Evolutionary conservation across 2,329 filamentous ascomycete genomes (phyloP).

Genomic region (Alternaria triticimaculans): DNA sequence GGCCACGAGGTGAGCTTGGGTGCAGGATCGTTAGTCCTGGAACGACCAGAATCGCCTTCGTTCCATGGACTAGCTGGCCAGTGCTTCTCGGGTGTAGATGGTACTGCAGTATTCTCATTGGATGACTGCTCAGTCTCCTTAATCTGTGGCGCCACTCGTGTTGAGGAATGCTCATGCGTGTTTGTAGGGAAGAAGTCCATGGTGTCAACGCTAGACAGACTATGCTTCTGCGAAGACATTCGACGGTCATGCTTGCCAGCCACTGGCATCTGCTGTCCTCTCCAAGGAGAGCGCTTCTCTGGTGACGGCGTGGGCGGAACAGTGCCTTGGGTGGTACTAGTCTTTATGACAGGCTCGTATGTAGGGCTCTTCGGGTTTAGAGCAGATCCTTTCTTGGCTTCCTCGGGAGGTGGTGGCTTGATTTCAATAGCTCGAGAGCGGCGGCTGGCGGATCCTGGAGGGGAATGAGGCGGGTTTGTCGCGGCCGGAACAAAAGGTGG

Average conservation of each 20-base stretch:
- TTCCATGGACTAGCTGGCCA: constrained; percentile 48
- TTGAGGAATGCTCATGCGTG: constrained; percentile 50
- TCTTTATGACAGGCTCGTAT: constrained; percentile 43
- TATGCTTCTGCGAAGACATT: constrained; percentile 41
- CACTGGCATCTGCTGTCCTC: constrained; percentile 23
- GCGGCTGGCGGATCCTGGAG: constrained; percentile 43
- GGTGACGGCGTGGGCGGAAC: constrained; percentile 44
- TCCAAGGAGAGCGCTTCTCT: constrained; percentile 38
- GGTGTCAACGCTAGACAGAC: constrained; percentile 50
- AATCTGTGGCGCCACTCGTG: constrained; percentile 35
- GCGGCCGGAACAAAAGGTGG: constrained; percentile 28
- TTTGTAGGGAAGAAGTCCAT: constrained; percentile 52
- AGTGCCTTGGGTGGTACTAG: constrained; percentile 14
- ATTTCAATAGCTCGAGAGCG: constrained; percentile 51
- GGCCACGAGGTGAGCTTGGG: constrained; percentile 41
- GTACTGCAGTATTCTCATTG: constrained; percentile 25
- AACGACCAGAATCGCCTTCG: constrained; percentile 28
- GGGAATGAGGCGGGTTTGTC: constrained; percentile 30
- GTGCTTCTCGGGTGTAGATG: constrained; percentile 45
- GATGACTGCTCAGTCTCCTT: constrained; percentile 18
- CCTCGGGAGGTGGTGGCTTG: constrained; percentile 45
- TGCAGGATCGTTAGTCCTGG: constrained; percentile 25
- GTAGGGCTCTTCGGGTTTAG: constrained; percentile 51
- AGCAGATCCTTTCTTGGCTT: constrained; percentile 35
- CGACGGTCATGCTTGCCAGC: constrained; percentile 22